Conservation (phyloP, 306 rosid species). For the Gleditsia sinensis region DNA sequence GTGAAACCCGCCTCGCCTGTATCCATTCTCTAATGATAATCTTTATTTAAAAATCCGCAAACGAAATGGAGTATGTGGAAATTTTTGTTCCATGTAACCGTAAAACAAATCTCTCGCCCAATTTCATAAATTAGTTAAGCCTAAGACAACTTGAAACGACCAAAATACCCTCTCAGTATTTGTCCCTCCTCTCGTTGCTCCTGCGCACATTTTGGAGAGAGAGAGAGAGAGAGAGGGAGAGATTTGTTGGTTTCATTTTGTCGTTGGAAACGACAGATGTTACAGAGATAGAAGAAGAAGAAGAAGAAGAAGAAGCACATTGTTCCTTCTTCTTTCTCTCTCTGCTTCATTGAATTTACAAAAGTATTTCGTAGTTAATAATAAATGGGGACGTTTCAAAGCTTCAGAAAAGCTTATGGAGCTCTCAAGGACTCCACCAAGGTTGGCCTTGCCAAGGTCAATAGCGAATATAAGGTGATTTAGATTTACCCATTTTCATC, state of each 20-base stretch:
- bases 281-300: constrained; percentile 37
- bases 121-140: background rate
- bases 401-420: constrained; percentile 87
- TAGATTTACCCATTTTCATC: background rate
- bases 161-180: background rate
- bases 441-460: constrained; percentile 98
- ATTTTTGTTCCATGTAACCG: background rate
- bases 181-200: constrained; percentile 20
- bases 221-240: constrained; percentile 29
- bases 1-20: background rate
- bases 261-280: constrained; percentile 44
- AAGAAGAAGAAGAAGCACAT: constrained; percentile 34
- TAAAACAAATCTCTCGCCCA: background rate
- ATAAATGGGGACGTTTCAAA: constrained; percentile 77
- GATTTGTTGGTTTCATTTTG: constrained; percentile 40
- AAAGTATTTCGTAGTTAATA: background rate
- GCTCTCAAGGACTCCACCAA: constrained; percentile 93
- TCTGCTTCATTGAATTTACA: background rate
- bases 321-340: constrained; percentile 48
- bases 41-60: too few species aligned
- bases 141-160: background rate
- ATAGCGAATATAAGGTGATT: constrained; percentile 86
- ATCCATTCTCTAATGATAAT: too few species aligned
- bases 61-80: too few species aligned
- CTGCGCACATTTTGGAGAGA: constrained; percentile 42